phyloP scores from a whole-genome alignment of 306 rosid genomes.

The Phaseolus lunatus region DNA sequence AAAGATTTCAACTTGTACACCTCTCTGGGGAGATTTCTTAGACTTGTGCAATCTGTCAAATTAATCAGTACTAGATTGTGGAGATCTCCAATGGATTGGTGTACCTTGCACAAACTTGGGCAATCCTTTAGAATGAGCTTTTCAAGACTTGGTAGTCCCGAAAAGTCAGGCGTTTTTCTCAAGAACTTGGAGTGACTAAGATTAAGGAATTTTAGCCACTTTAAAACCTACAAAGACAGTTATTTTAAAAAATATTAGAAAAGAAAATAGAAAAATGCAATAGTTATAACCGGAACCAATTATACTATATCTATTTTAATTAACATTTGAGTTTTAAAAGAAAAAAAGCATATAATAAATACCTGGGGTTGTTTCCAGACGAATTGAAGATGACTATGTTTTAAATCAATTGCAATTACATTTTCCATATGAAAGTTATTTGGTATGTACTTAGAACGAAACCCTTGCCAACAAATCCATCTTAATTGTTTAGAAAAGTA shows the following conservation, averaged over 20 bases:
- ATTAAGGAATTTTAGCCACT: slow-evolving; percentile 39
- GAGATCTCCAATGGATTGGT: slow-evolving; percentile 40
- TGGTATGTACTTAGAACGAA: slow-evolving; percentile 1
- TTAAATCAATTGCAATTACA: background rate
- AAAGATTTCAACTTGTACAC: slow-evolving; percentile 40
- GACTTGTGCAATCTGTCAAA: slow-evolving; percentile 20
- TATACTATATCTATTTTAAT: background rate
- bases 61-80: background rate
- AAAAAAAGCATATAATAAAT: background rate
- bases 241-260: background rate
- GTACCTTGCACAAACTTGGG: slow-evolving; percentile 21
- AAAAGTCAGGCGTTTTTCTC: slow-evolving; percentile 40
- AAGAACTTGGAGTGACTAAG: slow-evolving; percentile 33
- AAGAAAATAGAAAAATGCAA: no score
- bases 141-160: slow-evolving; percentile 45
- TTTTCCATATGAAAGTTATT: background rate
- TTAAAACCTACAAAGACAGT: background rate
- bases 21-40: background rate
- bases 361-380: background rate
- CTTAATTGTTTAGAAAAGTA: slow-evolving; percentile 33
- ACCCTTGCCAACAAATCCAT: slow-evolving; percentile 51
- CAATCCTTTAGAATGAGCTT: slow-evolving; percentile 32
- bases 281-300: background rate
- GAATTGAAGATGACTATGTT: background rate
- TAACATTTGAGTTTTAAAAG: background rate